These are phyloP conservation scores for Beauveria scarabaeidicola DNA, from an alignment of 2,329 filamentous ascomycete genomes.

Conservation along the genomic window DNA sequence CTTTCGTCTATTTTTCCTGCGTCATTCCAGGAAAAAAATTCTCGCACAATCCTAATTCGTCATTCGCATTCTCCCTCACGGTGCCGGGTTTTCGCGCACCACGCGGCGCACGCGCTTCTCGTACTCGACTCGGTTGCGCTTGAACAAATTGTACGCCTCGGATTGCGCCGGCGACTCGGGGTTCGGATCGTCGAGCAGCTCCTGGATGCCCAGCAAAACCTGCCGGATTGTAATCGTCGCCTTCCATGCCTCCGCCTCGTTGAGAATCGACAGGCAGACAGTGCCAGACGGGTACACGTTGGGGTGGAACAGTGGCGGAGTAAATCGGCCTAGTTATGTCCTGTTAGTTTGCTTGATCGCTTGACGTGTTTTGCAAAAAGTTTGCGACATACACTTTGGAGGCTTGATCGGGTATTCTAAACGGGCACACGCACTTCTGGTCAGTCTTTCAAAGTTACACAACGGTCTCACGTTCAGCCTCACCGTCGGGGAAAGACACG, in stretches of 20 bases:
- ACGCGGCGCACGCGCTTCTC: conserved; percentile 80
- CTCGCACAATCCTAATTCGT: not conserved
- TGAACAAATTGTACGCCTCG: conserved; percentile 94
- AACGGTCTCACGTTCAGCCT: conserved; percentile 23
- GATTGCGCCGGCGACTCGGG: conserved; percentile 94
- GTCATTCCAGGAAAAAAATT: not conserved
- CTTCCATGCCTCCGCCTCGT: conserved; percentile 98
- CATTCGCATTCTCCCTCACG: conserved; percentile 33
- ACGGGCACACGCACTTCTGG: not conserved
- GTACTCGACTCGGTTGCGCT: conserved; percentile 80
- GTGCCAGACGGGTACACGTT: conserved; percentile 98
- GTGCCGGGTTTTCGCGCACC: conserved; percentile 81
- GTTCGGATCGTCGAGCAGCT: conserved; percentile 91
- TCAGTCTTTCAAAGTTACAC: not conserved
- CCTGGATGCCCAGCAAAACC: conserved; percentile 91
- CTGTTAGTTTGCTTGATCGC: not conserved
- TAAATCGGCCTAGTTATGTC: conserved; percentile 75
- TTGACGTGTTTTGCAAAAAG: not conserved
- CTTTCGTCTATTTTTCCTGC: not conserved
- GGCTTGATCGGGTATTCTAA: conserved; percentile 97
- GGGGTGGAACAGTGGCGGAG: conserved; percentile 90
- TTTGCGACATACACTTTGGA: conserved; percentile 72
- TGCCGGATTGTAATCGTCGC: conserved; percentile 98
- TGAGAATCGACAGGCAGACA: conserved; percentile 92
- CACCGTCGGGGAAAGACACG: conserved; percentile 88